Evolutionary conservation across 2,329 filamentous ascomycete genomes (phyloP).

Genomic region (Graphilbum sp.): DNA sequence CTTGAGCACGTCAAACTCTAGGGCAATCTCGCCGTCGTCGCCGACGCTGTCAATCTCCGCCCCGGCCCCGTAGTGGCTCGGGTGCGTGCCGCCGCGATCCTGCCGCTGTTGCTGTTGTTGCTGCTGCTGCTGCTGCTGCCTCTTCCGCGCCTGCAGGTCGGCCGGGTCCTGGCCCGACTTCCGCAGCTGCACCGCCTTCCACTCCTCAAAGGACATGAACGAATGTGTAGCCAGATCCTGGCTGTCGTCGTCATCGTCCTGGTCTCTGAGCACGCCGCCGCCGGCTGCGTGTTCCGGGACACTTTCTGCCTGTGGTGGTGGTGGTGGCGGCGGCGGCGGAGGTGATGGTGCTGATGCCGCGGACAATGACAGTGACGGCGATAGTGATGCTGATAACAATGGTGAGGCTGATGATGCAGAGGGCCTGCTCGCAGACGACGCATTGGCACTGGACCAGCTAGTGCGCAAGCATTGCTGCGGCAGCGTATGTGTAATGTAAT

Average conservation of each 20-base stretch:
- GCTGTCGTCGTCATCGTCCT: conserved; percentile 6
- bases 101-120: conserved; percentile 19
- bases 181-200: conserved; percentile 86
- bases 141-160: conserved; percentile 43
- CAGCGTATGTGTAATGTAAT: conserved; percentile 66
- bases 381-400: too few relatives aligned
- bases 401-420: too few relatives aligned
- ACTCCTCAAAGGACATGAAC: conserved; percentile 95
- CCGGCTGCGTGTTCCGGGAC: conserved; percentile 5
- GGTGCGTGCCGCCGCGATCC: conserved; percentile 1
- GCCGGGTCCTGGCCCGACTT: conserved; percentile 61
- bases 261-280: neutral
- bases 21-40: conserved; percentile 69
- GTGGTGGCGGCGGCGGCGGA: neutral
- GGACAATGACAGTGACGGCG: too few relatives aligned
- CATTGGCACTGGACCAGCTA: conserved; percentile 29
- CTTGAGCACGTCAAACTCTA: conserved; percentile 35
- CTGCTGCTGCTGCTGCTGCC: conserved; percentile 1
- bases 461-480: conserved; percentile 60
- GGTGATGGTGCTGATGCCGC: neutral
- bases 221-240: conserved; percentile 38
- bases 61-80: conserved; percentile 16
- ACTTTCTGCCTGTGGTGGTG: neutral
- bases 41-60: conserved; percentile 59
- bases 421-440: conserved; percentile 1